Base-by-base conservation (phyloP, 306 rosid genomes). In the Dalbergia cochinchinensis region DNA sequence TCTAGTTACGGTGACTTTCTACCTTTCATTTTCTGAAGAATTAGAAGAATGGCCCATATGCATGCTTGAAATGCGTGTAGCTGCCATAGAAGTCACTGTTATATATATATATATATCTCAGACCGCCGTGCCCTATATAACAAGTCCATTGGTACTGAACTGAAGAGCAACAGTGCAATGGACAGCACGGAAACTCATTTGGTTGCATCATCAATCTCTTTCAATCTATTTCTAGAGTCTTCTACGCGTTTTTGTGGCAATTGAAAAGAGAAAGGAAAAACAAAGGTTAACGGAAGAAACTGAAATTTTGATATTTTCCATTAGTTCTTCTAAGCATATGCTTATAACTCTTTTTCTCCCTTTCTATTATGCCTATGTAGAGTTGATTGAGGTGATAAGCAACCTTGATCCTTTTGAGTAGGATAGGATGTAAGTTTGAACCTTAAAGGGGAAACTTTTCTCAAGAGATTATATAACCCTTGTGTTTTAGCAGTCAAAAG, bases 81-180 rank as follows among this genome's bases (percentile, higher is more conserved):
- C 59, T 82, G 71, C 83, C 64, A 61, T 84, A 50, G 31, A 54
- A 67, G 84, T 87, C 86, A 68, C 74, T 79, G 71, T 82, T 82
- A 71, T 45, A 48, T 15, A 73, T 47, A 47, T 44, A 69, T n/a
- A n/a, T n/a, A n/a, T n/a, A 65, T 69, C 58, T 64, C 44, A 42
- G 47, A 42, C 47, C 11, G 9, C 10, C 45, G 6, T 77, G 67
- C 39, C 59, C 20, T 47, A 8, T 33, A 8, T n/a, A 58, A 62
- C 60, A 18, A 77, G 16, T 60, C 59, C 55, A 64, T 74, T 65
- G 63, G 58, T 53, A 65, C 16, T 50, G 6, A 65, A 81, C 45
- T 19, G 33, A 19, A 65, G 79, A 80, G 37, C 37, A 74, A 74
- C 67, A 67, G 4, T 51, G 59, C 13, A 53, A 34, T 18, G 63